Evolutionary conservation across 2,329 filamentous ascomycete species (phyloP).

Genomic region (Xylariaceae sp.): DNA sequence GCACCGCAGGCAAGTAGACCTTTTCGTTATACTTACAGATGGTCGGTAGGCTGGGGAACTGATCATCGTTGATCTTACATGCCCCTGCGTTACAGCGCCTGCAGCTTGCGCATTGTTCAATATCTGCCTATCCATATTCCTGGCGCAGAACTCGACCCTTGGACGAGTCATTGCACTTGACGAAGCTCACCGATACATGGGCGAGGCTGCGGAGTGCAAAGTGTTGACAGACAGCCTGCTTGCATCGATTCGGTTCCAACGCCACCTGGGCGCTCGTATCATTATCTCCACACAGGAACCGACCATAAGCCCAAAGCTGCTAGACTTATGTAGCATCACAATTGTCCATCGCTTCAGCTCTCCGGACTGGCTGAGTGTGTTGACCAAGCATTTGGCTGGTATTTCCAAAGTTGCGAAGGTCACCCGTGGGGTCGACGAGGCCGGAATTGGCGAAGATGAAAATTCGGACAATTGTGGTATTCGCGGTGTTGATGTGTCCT

Average conservation of each 20-base stretch:
- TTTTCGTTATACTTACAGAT: not conserved
- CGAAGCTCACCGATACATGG: conserved; percentile 76
- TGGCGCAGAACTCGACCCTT: conserved; percentile 47
- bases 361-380: conserved; percentile 15
- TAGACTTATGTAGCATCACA: conserved; percentile 60
- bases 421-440: not conserved
- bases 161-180: conserved; percentile 66
- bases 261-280: conserved; percentile 63
- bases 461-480: not conserved
- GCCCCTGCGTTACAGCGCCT: conserved; percentile 63
- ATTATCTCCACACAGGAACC: conserved; percentile 76
- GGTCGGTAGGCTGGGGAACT: conserved; percentile 43
- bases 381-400: conserved; percentile 16
- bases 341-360: conserved; percentile 19
- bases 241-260: conserved; percentile 62
- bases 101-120: conserved; percentile 70
- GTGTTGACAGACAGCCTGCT: conserved; percentile 60
- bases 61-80: conserved; percentile 69
- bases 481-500: not conserved
- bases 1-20: not conserved
- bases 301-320: conserved; percentile 61
- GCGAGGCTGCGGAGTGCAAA: conserved; percentile 48
- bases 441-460: not conserved
- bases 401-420: conserved; percentile 9
- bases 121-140: conserved; percentile 63